A percentile compares a stretch with the other conserved stretches of the same genome.
phyloP scores from a whole-genome alignment of 2,329 filamentous ascomycete species.

The Paraphaeosphaeria minitans region DNA sequence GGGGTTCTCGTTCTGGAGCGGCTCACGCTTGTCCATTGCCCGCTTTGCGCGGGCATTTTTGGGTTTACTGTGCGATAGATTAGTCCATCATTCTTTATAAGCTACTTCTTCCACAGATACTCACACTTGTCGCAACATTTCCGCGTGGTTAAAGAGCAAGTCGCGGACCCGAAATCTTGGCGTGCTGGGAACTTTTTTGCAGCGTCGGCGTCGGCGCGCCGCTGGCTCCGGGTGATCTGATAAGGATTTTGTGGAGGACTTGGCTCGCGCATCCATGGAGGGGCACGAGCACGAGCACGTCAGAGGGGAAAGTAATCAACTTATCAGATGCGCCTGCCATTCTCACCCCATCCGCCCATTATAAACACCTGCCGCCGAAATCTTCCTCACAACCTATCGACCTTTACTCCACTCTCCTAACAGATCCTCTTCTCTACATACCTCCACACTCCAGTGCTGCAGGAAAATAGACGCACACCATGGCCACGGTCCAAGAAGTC shows the following conservation, averaged over 20 bases:
- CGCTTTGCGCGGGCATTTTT: conserved; percentile 91
- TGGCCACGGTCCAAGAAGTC: conserved; percentile 73
- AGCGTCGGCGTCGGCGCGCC: conserved; percentile 16
- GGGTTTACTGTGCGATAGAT: conserved; percentile 59
- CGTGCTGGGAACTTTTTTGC: conserved; percentile 22
- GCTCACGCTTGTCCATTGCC: conserved; percentile 89
- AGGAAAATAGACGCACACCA: conserved; percentile 14
- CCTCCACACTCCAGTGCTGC: neutral
- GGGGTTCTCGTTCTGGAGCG: conserved; percentile 86
- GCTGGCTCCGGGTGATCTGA: conserved; percentile 22
- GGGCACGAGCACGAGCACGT: conserved; percentile 31
- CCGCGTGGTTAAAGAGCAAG: conserved; percentile 17
- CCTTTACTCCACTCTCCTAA: neutral
- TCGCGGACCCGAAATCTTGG: conserved; percentile 30
- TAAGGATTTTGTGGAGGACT: conserved; percentile 9
- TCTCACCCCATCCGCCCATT: conserved; percentile 7
- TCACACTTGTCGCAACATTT: conserved; percentile 42
- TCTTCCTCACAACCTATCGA: neutral
- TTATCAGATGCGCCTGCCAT: conserved; percentile 28
- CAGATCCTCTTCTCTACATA: neutral
- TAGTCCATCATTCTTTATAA: neutral
- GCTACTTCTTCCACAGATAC: conserved; percentile 5
- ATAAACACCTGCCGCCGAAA: conserved; percentile 3
- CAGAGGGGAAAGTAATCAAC: conserved; percentile 21
- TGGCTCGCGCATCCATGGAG: conserved; percentile 14